A percentile compares a stretch with the other conserved stretches of the same genome.
Conservation (phyloP, 768 basidiomycete species). For the Boletellus ananiceps region DNA sequence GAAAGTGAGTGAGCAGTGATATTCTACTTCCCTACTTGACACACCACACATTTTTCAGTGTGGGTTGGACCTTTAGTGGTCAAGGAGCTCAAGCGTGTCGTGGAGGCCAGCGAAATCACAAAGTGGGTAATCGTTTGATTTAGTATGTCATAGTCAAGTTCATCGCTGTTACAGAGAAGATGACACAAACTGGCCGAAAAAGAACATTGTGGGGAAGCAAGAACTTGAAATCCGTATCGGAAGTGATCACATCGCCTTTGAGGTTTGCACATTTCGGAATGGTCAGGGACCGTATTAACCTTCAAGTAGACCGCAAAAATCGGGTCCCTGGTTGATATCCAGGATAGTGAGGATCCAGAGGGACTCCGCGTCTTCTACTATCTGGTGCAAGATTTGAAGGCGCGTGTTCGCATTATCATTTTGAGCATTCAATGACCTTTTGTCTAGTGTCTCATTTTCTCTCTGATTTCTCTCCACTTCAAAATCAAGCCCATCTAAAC, state of each 20-base stretch:
- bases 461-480: conserved; percentile 97
- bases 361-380: conserved; percentile 98
- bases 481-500: conserved; percentile 97
- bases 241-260: conserved; percentile 94
- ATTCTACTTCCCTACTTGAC: neutral
- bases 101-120: conserved; percentile 89
- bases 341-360: conserved; percentile 95
- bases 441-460: conserved; percentile 90
- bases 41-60: conserved; percentile 49
- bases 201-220: conserved; percentile 98
- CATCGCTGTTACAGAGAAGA: conserved; percentile 71
- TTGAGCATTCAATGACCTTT: neutral
- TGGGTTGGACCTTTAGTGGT: conserved; percentile 90
- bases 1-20: conserved; percentile 67
- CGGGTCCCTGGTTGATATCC: conserved; percentile 92
- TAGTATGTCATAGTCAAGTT: neutral
- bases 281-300: neutral
- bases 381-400: conserved; percentile 96
- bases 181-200: conserved; percentile 97
- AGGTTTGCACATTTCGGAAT: conserved; percentile 48
- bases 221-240: conserved; percentile 94
- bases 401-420: conserved; percentile 28
- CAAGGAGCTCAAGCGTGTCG: conserved; percentile 91
- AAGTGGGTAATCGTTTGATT: conserved; percentile 48
- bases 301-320: conserved; percentile 90